Base-by-base conservation (phyloP, 352 stramenopile species). In the Phytophthora vignae region DNA sequence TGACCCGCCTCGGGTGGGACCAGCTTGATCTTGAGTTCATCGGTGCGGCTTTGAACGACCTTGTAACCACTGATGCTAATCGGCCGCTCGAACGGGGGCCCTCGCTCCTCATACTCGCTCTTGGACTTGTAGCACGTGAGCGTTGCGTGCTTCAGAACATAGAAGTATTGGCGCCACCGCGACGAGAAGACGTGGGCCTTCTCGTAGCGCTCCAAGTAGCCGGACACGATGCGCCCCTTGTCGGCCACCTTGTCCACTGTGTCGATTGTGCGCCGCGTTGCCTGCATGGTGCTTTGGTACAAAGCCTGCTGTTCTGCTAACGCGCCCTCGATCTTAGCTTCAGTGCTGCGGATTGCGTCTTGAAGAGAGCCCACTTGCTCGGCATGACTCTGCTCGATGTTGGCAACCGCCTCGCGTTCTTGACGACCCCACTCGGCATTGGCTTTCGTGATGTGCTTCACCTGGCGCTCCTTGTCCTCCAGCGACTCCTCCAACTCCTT, bases 21-120 rank as follows among this genome's bases (percentile, higher is more conserved):
- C 55, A 94, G 55, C 69, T 94, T 94, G 69, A 94, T 90, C 64
- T 94, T 94, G 64, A 90, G 84, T 46, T 94, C 84, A 64, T 94
- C 87, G 11, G 87, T 92, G 49, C 84, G 87, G 49, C 84, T 92
- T 29, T 84, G 84, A 36, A 91, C 78, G 12, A 94, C 82, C 19
- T 69, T 86, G 72, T 87, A 92, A n/a, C 84, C 87, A 25, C 82
- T 89, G 63, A 94, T 78, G 29, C 71, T 82, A 46, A 91, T 69
- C 7, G 85, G 76, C 3, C 64, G 71, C 33, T 90, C 87, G 52
- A 78, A 84, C 10, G 84, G 79, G 29, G 76, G 61, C 2, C 76
- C 76, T 7, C 87, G 83, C 68, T 94, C 87, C 60, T 94, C 87
- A 50, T 79, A 90, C 31, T 69, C 78, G 57, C 84, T 90, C 74